These are phyloP conservation scores for Boletellus deceptivus DNA, from an alignment of 1,284 basidiomycete species.

Conservation along the genomic window DNA sequence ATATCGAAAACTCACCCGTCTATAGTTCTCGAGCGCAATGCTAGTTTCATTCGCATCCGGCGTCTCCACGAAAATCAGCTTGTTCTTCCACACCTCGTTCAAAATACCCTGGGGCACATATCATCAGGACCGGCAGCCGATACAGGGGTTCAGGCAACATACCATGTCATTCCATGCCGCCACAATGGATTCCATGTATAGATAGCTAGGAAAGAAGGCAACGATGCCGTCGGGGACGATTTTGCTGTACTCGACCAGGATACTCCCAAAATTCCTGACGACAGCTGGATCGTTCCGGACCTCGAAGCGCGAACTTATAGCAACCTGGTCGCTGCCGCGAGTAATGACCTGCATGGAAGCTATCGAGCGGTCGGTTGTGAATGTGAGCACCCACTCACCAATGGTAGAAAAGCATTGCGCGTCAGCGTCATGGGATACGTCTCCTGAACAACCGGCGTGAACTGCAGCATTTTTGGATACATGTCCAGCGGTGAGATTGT, in stretches of 20 bases:
- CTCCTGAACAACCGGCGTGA: conserved; percentile 96
- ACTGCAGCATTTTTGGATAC: conserved; percentile 99
- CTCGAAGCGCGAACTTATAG: conserved; percentile 98
- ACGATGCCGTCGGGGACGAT: conserved; percentile 99
- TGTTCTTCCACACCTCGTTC: conserved; percentile 99
- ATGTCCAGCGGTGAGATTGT: conserved; percentile 99
- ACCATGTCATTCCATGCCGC: conserved; percentile 99
- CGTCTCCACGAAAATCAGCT: conserved; percentile 99
- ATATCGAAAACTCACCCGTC: conserved; percentile 59
- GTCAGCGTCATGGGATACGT: conserved; percentile 98
- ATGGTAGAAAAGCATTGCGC: conserved; percentile 95
- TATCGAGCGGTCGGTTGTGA: not conserved
- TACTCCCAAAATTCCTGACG: conserved; percentile 97
- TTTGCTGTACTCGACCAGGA: conserved; percentile 97
- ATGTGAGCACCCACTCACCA: conserved; percentile 52
- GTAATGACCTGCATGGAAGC: conserved; percentile 80
- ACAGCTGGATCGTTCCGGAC: conserved; percentile 99
- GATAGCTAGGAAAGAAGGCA: conserved; percentile 98
- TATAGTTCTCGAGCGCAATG: conserved; percentile 96
- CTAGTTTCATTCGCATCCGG: conserved; percentile 99
- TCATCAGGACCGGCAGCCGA: conserved; percentile 2
- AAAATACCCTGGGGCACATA: conserved; percentile 76
- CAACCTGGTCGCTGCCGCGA: conserved; percentile 96
- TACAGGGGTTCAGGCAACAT: conserved; percentile 25
- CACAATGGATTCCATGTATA: conserved; percentile 99